Evolutionary conservation across 805 yeast species (phyloP).

Genomic region (Tetrapisispora nanseiensis): DNA sequence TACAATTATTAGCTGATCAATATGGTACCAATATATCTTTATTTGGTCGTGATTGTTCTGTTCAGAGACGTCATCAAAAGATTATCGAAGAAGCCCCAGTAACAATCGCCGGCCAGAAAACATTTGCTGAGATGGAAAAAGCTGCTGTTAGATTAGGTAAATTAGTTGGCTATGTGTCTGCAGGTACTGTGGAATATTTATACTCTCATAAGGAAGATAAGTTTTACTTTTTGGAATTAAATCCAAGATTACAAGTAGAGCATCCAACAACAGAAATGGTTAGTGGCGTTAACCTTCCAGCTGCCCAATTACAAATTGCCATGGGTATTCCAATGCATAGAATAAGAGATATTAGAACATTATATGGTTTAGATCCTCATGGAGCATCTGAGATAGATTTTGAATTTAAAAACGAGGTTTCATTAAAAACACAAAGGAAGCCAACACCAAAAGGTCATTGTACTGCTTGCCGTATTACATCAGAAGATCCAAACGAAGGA

Average conservation of each 20-base stretch:
- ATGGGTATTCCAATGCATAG: constrained; percentile 98
- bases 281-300: constrained; percentile 94
- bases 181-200: constrained; percentile 97
- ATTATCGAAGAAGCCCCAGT: constrained; percentile 99
- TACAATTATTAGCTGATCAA: constrained; percentile 94
- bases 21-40: constrained; percentile 95
- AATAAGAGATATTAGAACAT: constrained; percentile 81
- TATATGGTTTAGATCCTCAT: constrained; percentile 95
- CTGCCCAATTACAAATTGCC: constrained; percentile 97
- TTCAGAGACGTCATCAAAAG: constrained; percentile 98
- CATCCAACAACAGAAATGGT: constrained; percentile 99
- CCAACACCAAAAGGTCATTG: constrained; percentile 98
- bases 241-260: constrained; percentile 98
- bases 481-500: constrained; percentile 99
- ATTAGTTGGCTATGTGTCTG: constrained; percentile 95
- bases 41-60: constrained; percentile 98
- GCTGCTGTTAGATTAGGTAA: constrained; percentile 97
- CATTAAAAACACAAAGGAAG: constrained; percentile 72
- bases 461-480: constrained; percentile 97
- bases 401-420: constrained; percentile 64
- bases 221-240: constrained; percentile 91
- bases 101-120: constrained; percentile 78
- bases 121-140: constrained; percentile 85
- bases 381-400: constrained; percentile 85
- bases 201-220: constrained; percentile 91